phyloP scores from a whole-genome alignment of 2,329 filamentous ascomycete species.

The Purpureocillium takamizusanense region DNA sequence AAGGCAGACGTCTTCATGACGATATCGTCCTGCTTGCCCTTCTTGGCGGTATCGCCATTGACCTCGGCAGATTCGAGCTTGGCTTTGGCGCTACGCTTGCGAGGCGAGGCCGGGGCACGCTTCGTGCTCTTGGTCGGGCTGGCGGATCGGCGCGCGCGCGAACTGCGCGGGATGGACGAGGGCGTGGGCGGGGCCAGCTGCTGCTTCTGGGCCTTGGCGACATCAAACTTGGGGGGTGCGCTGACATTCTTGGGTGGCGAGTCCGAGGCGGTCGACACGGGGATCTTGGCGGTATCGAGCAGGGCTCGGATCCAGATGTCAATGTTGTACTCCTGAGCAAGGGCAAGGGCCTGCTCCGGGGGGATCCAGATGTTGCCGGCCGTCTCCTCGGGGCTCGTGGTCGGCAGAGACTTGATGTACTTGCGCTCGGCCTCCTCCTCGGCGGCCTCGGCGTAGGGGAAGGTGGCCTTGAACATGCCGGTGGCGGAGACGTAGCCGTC shows the following conservation, averaged over 20 bases:
- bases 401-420: conserved; percentile 74
- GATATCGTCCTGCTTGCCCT: conserved; percentile 21
- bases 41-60: conserved; percentile 19
- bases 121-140: conserved; percentile 45
- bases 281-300: conserved; percentile 76
- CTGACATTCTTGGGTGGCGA: conserved; percentile 68
- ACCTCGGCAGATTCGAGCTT: conserved; percentile 29
- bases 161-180: conserved; percentile 31
- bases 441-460: conserved; percentile 63
- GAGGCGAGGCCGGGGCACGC: conserved; percentile 40
- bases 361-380: conserved; percentile 96
- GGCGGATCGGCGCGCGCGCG: conserved; percentile 45
- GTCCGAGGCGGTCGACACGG: conserved; percentile 46
- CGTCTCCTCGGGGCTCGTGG: conserved; percentile 83
- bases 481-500: conserved; percentile 81
- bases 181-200: conserved; percentile 41
- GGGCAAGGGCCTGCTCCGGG: conserved; percentile 66
- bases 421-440: conserved; percentile 71
- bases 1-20: conserved; percentile 39
- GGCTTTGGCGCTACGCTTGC: conserved; percentile 41
- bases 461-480: conserved; percentile 88
- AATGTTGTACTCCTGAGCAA: conserved; percentile 84
- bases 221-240: conserved; percentile 72
- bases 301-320: conserved; percentile 84
- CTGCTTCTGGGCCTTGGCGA: conserved; percentile 33